Evolutionary conservation across 495 filamentous ascomycete genomes (phyloP).

Genomic region (Tuber calosporum): DNA sequence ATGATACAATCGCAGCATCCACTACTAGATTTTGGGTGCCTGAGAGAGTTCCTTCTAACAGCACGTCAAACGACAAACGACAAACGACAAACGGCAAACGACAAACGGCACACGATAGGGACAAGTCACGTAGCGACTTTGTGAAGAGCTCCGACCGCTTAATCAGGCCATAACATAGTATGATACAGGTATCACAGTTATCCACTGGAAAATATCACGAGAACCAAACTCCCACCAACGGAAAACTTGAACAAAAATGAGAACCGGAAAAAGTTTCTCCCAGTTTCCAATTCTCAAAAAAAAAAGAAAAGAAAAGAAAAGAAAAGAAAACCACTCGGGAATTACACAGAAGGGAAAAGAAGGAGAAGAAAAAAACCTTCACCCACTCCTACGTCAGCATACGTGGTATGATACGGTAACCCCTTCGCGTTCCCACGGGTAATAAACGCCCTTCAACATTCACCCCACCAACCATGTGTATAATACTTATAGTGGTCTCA

Average conservation of each 20-base stretch:
- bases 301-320: background rate
- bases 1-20: background rate
- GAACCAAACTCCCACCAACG: background rate
- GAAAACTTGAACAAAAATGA: background rate
- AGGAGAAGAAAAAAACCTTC: background rate
- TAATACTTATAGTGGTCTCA: background rate
- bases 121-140: background rate
- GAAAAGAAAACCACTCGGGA: background rate
- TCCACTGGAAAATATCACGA: background rate
- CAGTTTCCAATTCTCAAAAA: background rate
- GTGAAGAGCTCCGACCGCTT: background rate
- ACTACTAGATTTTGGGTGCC: background rate
- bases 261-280: background rate
- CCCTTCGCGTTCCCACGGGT: background rate
- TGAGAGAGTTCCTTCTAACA: background rate
- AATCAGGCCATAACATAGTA: background rate
- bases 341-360: background rate
- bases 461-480: background rate
- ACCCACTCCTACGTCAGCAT: background rate
- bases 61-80: background rate
- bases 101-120: no score
- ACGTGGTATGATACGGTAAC: background rate
- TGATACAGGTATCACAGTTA: background rate
- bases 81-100: background rate
- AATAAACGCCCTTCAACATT: background rate